Conservation (phyloP, 2,329 filamentous ascomycete genomes). For the Daldinia sp. region DNA sequence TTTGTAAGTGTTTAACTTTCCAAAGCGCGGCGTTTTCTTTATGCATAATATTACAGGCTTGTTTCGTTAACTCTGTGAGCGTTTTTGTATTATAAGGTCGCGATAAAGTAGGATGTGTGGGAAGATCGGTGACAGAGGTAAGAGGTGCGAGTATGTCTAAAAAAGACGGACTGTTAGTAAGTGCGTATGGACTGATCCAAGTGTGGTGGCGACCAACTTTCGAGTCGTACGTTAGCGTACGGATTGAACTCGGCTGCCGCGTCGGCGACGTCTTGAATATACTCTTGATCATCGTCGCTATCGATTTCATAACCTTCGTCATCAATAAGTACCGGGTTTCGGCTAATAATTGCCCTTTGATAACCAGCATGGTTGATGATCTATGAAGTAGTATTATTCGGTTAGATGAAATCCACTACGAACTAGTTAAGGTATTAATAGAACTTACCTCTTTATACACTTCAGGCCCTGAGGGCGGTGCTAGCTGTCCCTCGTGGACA, state of each 20-base stretch:
- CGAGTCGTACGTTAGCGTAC: slow-evolving; percentile 77
- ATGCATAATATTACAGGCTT: slow-evolving; percentile 77
- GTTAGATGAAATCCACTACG: slow-evolving; percentile 32
- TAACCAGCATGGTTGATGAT: slow-evolving; percentile 80
- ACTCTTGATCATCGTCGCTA: slow-evolving; percentile 76
- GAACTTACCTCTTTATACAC: slow-evolving; percentile 76
- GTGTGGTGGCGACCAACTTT: slow-evolving; percentile 65
- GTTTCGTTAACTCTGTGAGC: slow-evolving; percentile 75
- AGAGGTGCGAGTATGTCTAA: slow-evolving; percentile 80
- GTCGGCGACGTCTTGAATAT: slow-evolving; percentile 69
- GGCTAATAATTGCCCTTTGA: slow-evolving; percentile 77
- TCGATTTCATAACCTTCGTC: slow-evolving; percentile 83
- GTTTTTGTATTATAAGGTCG: slow-evolving; percentile 80
- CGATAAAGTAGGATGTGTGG: slow-evolving; percentile 79
- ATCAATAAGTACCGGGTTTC: slow-evolving; percentile 79
- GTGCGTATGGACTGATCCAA: not conserved
- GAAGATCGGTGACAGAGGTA: slow-evolving; percentile 79
- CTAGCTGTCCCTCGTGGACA: slow-evolving; percentile 76
- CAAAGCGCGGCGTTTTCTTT: slow-evolving; percentile 80
- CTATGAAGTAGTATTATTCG: slow-evolving; percentile 58
- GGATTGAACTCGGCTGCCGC: slow-evolving; percentile 78
- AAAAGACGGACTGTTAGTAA: slow-evolving; percentile 47
- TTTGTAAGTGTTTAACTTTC: slow-evolving; percentile 79
- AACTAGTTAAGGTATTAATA: not conserved
- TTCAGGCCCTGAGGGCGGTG: slow-evolving; percentile 73